Conservation (phyloP, 371 early-diverging fungal species). For the Mortierella sp. region DNA sequence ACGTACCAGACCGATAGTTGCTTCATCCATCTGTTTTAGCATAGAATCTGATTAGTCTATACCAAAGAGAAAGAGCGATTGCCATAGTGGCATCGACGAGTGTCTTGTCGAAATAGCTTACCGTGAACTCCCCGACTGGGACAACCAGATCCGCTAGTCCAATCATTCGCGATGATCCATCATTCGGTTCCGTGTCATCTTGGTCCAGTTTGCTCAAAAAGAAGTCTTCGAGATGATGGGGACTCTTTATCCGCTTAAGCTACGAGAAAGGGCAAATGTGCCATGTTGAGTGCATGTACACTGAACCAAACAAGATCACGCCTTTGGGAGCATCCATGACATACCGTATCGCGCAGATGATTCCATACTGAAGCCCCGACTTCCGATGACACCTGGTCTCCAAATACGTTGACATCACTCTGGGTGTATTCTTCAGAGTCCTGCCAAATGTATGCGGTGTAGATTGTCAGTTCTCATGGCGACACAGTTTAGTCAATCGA, state of each 20-base stretch:
- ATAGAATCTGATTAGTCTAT: too few relatives aligned
- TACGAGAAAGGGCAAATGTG: neutral
- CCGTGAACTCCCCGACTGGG: neutral
- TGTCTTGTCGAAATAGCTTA: neutral
- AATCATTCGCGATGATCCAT: conserved; percentile 1
- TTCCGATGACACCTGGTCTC: conserved; percentile 4
- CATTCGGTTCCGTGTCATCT: conserved; percentile 7
- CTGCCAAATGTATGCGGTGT: neutral
- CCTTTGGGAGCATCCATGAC: neutral
- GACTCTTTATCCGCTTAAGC: conserved; percentile 39
- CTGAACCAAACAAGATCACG: neutral
- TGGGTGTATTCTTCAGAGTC: conserved; percentile 40
- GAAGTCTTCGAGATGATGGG: conserved; percentile 35
- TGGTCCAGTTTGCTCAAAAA: conserved; percentile 25
- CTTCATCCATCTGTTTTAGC: neutral
- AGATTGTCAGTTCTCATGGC: neutral
- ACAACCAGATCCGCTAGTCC: conserved; percentile 28
- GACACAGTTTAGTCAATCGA: too few relatives aligned
- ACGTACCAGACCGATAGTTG: conserved; percentile 1
- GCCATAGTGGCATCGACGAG: too few relatives aligned
- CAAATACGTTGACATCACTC: conserved; percentile 15
- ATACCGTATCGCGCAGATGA: conserved; percentile 26
- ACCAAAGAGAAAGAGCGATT: neutral
- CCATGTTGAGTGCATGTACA: neutral
- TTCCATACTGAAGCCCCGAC: conserved; percentile 8